Percentiles rank a stretch among this genome's conserved stretches.
These are phyloP conservation scores for Xylariomycetidae sp. DNA, from an alignment of 2,329 filamentous ascomycete genomes.

Conservation along the genomic window DNA sequence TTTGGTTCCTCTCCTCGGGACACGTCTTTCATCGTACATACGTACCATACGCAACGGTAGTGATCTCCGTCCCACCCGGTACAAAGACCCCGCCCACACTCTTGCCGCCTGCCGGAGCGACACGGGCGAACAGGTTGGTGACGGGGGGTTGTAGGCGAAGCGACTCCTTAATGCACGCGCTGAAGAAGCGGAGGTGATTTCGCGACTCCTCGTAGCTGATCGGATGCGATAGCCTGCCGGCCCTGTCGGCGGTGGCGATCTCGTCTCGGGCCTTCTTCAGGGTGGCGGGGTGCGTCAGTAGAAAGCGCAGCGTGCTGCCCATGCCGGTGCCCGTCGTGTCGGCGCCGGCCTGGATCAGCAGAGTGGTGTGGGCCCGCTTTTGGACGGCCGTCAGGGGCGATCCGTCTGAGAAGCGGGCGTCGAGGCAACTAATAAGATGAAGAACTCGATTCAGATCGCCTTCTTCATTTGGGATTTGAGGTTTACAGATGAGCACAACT, in stretches of 20 bases:
- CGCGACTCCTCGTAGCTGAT: slow-evolving; percentile 10
- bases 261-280: slow-evolving; percentile 3
- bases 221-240: slow-evolving; percentile 6
- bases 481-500: too few species aligned
- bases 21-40: too few species aligned
- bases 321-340: slow-evolving; percentile 8
- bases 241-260: slow-evolving; percentile 2
- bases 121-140: slow-evolving; percentile 7
- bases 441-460: too few species aligned
- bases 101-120: slow-evolving; percentile 8
- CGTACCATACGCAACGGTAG: slow-evolving; percentile 26
- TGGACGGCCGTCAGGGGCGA: slow-evolving; percentile 23
- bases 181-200: slow-evolving; percentile 13
- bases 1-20: too few species aligned
- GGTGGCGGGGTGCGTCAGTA: slow-evolving; percentile 3
- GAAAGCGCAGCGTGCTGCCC: slow-evolving; percentile 4
- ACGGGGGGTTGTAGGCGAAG: slow-evolving; percentile 11
- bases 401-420: slow-evolving; percentile 25
- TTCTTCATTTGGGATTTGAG: too few species aligned
- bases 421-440: slow-evolving; percentile 20
- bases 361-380: slow-evolving; percentile 20
- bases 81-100: slow-evolving; percentile 6
- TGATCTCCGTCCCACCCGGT: slow-evolving; percentile 23
- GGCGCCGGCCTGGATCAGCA: slow-evolving; percentile 10
- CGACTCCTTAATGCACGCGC: slow-evolving; percentile 13